Base-by-base conservation (phyloP, 1,284 basidiomycete species). In the Ganoderma lingzhi region DNA sequence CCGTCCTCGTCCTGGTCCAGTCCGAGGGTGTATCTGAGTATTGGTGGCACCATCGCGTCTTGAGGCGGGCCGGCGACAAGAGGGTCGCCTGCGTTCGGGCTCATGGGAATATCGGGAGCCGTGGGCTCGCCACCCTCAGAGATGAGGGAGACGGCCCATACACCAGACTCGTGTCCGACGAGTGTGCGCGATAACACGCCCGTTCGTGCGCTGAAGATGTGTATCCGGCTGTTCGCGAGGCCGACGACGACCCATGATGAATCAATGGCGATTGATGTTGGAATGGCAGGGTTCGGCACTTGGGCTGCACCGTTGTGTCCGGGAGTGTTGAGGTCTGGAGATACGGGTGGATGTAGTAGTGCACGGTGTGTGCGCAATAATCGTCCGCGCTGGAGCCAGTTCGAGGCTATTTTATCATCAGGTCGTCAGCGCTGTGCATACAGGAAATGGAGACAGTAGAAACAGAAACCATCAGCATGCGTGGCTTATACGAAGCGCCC, bases 111-210 rank as follows among this genome's bases (percentile, higher is more conserved):
- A 37, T 70, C 71, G 4, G 39, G 28, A 1, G 60, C 45, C 23
- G 67, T 60, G 15, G 69, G 70, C n/a, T 71, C 55, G 17, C 71
- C 79, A 35, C 81, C 82, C 60, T 79, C 81, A 8, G 77, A 82
- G 64, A 92, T 90, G 45, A 99, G 85, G 63, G 92, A 90, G 12
- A 99, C 88, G 17, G 94, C 93, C 97, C 97, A 99, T 0, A 99
- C 96, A 12, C 97, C 97, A 10, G 87, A 84, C 23, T 93, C 91
- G 80, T 98, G 97, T 0, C 96, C 97, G 1, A 90, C 84, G 3
- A 99, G 87, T 0, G 94, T 95, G 59, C 92, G 87, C 39, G 87
- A 86, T 63, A 94, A 89, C 6, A 93, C 87, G 0, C 97, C 97
- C 0, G 93, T 94, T 51, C 84, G 84, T 0, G 93, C 91, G 74